Evolutionary conservation across 129 eudicot species (phyloP), one percentile per base, ranked within the genome.

Genomic region (Flaveria bidentis): DNA sequence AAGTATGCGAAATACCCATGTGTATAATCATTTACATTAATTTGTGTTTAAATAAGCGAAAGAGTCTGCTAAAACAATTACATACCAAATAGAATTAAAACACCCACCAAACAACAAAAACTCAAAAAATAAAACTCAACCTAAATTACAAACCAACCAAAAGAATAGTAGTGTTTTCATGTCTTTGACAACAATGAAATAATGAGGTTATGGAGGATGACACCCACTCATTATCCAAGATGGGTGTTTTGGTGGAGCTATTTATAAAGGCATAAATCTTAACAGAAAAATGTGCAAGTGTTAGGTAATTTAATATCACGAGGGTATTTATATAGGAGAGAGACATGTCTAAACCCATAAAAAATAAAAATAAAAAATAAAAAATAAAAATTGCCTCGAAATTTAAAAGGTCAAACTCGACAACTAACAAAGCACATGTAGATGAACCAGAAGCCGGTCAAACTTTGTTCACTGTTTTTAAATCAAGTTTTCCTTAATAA

Each of bases 341-440:
- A 5, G 67, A 52, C 47, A 25, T 42, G 61, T 2, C 28, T 55
- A 60, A 77, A 44, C 1, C 69, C 61, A 16, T n/a, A 28, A 18
- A 1, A 2, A 2, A 20, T 20, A 20, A 20, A 20, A 20, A 20
- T 20, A 20, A 20, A 20, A 20, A n/a, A 17, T 10, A 3, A 44
- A 3, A 50, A 26, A 63, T 14, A 72, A 45, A 75, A 75, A 15
- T 44, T 28, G 16, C 36, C 65, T 22, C n/a, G 1, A 36, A 33
- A 9, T 66, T 51, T 20, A 62, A 51, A 64, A 16, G 22, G 73
- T 76, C 65, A 50, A 76, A 65, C 79, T 76, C 39, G 22, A 14
- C 41, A 36, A 36, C 80, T n/a, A 18, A 11, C 79, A 46, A 75
- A 18, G 50, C 72, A 75, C 33, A 63, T 63, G 63, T 64, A 10